Conservation (phyloP, 1,284 basidiomycete genomes). For the Microbotryum scabiosae region DNA sequence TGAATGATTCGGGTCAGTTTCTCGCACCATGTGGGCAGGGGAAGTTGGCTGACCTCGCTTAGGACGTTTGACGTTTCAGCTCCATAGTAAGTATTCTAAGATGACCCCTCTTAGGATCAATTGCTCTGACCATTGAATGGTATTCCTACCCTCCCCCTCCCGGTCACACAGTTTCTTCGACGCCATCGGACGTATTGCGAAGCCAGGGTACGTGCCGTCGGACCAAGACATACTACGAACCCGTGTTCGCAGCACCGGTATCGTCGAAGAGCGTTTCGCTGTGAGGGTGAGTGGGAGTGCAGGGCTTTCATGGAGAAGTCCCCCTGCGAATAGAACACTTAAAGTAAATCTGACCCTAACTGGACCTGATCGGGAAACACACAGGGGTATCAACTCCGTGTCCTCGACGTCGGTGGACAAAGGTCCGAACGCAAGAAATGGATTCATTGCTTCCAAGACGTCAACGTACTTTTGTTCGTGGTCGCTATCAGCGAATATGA, state of each 20-base stretch:
- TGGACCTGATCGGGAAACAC: background rate
- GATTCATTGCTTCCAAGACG: constrained; percentile 28
- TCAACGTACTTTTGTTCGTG: constrained; percentile 15
- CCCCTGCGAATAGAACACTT: no score
- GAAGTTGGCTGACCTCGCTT: no score
- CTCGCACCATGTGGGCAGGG: no score
- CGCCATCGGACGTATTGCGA: constrained; percentile 37
- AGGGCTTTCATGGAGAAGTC: no score
- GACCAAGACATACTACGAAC: constrained; percentile 41
- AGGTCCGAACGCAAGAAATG: constrained; percentile 39
- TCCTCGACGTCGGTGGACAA: constrained; percentile 35
- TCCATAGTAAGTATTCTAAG: background rate
- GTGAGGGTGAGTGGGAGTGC: no score
- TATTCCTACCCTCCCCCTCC: no score
- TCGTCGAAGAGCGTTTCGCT: constrained; percentile 17
- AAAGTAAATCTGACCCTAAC: background rate
- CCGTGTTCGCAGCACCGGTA: constrained; percentile 34
- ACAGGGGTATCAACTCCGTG: no score
- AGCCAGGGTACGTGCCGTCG: constrained; percentile 37
- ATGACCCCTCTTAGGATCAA: no score
- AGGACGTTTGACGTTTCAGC: background rate
- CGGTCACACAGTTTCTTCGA: constrained; percentile 38
- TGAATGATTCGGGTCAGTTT: constrained; percentile 32
- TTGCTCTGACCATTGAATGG: no score
- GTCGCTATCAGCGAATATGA: constrained; percentile 14